Conservation (phyloP, 306 rosid species). For the Sophora flavescens region DNA sequence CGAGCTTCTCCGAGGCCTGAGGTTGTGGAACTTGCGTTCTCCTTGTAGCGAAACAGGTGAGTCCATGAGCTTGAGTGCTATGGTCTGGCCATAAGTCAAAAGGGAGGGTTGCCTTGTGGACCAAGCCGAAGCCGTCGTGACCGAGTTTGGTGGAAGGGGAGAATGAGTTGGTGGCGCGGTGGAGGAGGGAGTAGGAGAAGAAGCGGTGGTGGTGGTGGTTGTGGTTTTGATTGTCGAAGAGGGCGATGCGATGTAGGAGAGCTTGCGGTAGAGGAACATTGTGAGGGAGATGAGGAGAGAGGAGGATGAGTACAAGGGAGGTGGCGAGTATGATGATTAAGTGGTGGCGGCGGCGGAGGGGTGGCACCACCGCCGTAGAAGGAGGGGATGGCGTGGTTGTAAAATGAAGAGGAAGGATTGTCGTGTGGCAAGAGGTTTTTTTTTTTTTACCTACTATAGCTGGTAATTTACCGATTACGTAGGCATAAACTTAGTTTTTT, state of each 20-base stretch:
- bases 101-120: constrained; percentile 81
- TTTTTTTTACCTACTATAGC: too few relatives aligned
- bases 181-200: constrained; percentile 82
- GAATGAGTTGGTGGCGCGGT: constrained; percentile 81
- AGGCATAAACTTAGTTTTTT: too few relatives aligned
- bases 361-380: constrained; percentile 26
- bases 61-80: constrained; percentile 91
- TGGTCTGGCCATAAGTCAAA: constrained; percentile 60
- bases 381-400: constrained; percentile 50
- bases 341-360: constrained; percentile 50
- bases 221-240: constrained; percentile 55
- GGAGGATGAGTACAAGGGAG: constrained; percentile 24
- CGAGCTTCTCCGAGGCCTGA: too few relatives aligned
- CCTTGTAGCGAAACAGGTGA: constrained; percentile 93
- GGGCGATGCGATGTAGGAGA: constrained; percentile 80
- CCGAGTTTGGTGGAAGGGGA: constrained; percentile 81
- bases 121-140: constrained; percentile 95
- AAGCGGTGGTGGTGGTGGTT: constrained; percentile 49
- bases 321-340: constrained; percentile 46
- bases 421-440: too few relatives aligned
- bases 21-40: constrained; percentile 88
- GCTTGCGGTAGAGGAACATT: constrained; percentile 80
- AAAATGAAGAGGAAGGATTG: constrained; percentile 21
- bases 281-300: constrained; percentile 47
- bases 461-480: too few relatives aligned